Conservation (phyloP, 2,329 filamentous ascomycete genomes). For the Clonostachys byssicola region DNA sequence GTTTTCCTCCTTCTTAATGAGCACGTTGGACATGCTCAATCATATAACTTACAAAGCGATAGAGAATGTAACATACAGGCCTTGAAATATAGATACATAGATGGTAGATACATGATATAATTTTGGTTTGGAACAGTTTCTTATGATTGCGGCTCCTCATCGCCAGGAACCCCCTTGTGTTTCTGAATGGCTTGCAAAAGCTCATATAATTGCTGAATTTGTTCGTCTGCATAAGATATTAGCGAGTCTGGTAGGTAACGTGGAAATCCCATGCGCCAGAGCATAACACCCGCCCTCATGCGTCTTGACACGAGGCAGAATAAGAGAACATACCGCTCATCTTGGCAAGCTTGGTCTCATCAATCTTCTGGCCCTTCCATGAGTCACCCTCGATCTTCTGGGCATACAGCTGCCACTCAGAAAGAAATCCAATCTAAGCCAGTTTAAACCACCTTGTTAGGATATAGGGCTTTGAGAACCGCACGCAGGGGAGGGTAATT, state of each 20-base stretch:
- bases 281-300: no score
- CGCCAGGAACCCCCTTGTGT: constrained; percentile 9
- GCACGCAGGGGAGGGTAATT: no score
- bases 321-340: constrained; percentile 73
- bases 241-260: background rate
- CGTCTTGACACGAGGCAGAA: background rate
- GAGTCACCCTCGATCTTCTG: constrained; percentile 84
- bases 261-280: background rate
- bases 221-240: constrained; percentile 62
- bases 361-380: constrained; percentile 83
- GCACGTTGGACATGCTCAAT: no score
- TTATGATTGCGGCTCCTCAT: background rate
- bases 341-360: constrained; percentile 79
- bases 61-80: no score
- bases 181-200: constrained; percentile 77
- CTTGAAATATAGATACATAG: background rate
- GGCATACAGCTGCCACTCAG: constrained; percentile 94
- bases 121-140: background rate
- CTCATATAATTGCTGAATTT: constrained; percentile 90
- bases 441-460: background rate
- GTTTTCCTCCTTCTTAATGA: background rate
- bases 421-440: constrained; percentile 85
- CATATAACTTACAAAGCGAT: no score
- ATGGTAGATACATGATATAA: background rate
- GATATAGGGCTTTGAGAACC: background rate